A percentile compares a stretch with the other conserved stretches of the same genome.
Evolutionary conservation across 73 alveolate species (phyloP).

Genomic region (Halteria grandinella): DNA sequence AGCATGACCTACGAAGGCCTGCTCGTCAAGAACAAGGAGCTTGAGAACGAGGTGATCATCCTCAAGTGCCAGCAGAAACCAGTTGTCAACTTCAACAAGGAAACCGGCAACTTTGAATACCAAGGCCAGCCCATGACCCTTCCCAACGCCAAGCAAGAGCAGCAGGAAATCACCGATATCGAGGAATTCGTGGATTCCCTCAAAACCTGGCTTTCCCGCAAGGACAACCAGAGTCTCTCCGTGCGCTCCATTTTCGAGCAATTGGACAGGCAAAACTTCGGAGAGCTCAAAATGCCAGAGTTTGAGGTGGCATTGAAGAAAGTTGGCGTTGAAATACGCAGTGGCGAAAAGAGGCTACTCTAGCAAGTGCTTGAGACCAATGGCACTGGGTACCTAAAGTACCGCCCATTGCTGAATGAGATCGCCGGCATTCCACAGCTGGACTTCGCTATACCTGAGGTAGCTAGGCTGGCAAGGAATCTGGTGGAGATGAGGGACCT

Average conservation of each 20-base stretch:
- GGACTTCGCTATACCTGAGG: slow-evolving; percentile 17
- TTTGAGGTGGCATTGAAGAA: slow-evolving; percentile 13
- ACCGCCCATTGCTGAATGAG: slow-evolving; percentile 32
- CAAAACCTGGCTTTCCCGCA: slow-evolving; percentile 42
- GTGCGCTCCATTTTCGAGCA: slow-evolving; percentile 46
- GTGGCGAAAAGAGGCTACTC: not conserved
- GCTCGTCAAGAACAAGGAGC: slow-evolving; percentile 6
- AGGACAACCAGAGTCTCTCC: slow-evolving; percentile 43
- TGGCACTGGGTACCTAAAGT: slow-evolving; percentile 14
- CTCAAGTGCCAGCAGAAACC: slow-evolving; percentile 45
- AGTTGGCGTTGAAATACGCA: slow-evolving; percentile 3
- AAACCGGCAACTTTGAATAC: slow-evolving; percentile 61
- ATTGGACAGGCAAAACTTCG: slow-evolving; percentile 47
- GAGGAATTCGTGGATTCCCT: slow-evolving; percentile 44
- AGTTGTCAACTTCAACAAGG: slow-evolving; percentile 63
- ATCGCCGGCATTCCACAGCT: slow-evolving; percentile 56
- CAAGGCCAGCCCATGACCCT: slow-evolving; percentile 60
- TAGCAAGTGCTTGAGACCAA: slow-evolving; percentile 47
- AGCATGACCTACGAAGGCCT: slow-evolving; percentile 17
- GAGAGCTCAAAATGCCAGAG: slow-evolving; percentile 37
- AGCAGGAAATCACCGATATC: slow-evolving; percentile 17
- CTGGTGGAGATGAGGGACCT: slow-evolving; percentile 47
- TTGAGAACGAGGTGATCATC: slow-evolving; percentile 36
- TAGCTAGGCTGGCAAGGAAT: slow-evolving; percentile 35
- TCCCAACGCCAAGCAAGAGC: slow-evolving; percentile 11